Evolutionary conservation across 208 protist genomes (phyloP), one percentile per base, ranked within the genome.

Genomic region (Naegleria fowleri): DNA sequence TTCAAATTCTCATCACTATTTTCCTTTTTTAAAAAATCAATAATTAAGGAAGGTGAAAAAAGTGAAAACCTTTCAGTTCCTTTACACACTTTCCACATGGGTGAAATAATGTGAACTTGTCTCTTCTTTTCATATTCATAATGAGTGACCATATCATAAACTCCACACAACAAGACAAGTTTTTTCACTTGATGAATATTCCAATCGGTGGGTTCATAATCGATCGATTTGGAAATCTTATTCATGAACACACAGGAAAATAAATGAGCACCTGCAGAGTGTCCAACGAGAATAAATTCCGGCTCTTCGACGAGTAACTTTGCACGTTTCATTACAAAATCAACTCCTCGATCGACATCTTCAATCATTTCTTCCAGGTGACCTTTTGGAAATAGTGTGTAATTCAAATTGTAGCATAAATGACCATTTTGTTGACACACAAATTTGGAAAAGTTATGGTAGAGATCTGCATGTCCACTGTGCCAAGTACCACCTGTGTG

Each of bases 101-200:
- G 76, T 41, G 33, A 41, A 41, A 84, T 40, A 39, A 38, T 36
- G 15, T 84, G 76, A 84, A 84, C 38, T 36, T 33, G 11, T 84
- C 38, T 84, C 33, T 15, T 40, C 76, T 84, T 84, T 40, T 84
- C 76, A 33, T 84, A 84, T 40, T 84, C 76, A 11, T 84, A 84
- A 36, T 84, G 76, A 41, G 76, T 84, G 0, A 36, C 76, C 38
- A 84, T 33, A 15, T 84, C 76, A 84, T 84, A 84, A 3, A 84
- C 76, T 33, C 76, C 76, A 84, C 76, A 41, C 11, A 84, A 5
- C 11, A 40, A 15, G 3, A 84, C 38, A 38, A 84, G 33, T 41
- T 33, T 40, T 41, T 84, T 33, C 16, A 84, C 38, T 33, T 84
- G 33, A 16, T 40, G 11, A 41, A 84, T 16, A 38, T 40, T 84